phyloP scores from a whole-genome alignment of 2,329 filamentous ascomycete genomes.

The Helicocarpus griseus region DNA sequence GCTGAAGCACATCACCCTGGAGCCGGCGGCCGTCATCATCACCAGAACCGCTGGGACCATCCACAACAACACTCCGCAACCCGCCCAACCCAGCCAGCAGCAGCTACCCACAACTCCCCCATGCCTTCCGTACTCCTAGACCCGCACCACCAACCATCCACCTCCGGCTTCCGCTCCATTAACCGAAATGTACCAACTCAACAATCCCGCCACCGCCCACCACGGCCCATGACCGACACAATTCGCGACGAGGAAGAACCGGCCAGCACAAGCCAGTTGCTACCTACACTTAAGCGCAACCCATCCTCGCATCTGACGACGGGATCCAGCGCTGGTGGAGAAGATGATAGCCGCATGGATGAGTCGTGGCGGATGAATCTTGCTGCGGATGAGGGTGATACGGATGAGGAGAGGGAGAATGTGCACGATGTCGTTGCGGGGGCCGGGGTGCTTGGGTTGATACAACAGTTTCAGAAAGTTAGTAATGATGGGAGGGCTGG shows the following conservation, averaged over 20 bases:
- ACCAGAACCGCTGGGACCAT: conserved; percentile 20
- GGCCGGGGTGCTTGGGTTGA: conserved; percentile 53
- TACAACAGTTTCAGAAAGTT: conserved; percentile 59
- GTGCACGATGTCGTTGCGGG: conserved; percentile 38
- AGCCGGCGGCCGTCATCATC: too few relatives aligned
- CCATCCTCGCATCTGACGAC: conserved; percentile 18
- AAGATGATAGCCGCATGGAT: conserved; percentile 50
- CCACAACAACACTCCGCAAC: conserved; percentile 11
- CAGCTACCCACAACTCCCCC: conserved; percentile 24
- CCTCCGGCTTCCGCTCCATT: conserved; percentile 26
- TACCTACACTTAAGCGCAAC: conserved; percentile 12
- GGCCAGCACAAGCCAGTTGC: conserved; percentile 8
- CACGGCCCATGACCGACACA: conserved; percentile 20
- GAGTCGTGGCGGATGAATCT: conserved; percentile 41
- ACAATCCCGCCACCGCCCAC: conserved; percentile 24
- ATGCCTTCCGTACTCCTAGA: conserved; percentile 37
- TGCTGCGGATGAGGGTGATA: conserved; percentile 27
- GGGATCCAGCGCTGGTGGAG: conserved; percentile 28
- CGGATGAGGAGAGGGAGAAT: conserved; percentile 39
- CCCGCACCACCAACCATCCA: conserved; percentile 37
- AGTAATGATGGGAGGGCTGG: conserved; percentile 30
- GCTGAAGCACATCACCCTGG: background rate
- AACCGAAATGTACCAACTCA: conserved; percentile 15
- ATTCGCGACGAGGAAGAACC: conserved; percentile 24
- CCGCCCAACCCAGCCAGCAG: conserved; percentile 9